Percentiles rank a stretch among this genome's conserved stretches.
Evolutionary conservation across 2,329 filamentous ascomycete genomes (phyloP).

Genomic region (Stagonosporopsis tanaceti): DNA sequence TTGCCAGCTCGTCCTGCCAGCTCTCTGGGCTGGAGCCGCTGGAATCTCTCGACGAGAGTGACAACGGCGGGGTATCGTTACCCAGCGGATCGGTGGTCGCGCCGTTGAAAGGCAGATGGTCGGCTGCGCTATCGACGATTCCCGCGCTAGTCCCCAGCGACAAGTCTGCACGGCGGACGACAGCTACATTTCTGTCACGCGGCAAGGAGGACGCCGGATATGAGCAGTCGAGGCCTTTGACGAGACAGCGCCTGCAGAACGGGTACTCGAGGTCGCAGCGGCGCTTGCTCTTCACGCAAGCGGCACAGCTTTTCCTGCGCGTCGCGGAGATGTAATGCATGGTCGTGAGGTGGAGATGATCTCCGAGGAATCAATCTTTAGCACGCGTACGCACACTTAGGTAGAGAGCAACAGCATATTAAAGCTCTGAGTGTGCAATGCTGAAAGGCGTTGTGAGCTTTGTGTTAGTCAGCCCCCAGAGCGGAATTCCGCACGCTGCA

Average conservation of each 20-base stretch:
- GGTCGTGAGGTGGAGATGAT: constrained; percentile 29
- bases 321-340: constrained; percentile 41
- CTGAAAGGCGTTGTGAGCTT: not conserved
- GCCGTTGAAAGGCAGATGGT: constrained; percentile 13
- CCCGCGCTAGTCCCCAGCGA: constrained; percentile 14
- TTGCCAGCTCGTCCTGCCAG: constrained; percentile 18
- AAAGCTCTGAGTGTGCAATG: not conserved
- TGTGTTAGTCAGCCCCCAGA: constrained; percentile 9
- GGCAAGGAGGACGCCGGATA: constrained; percentile 31
- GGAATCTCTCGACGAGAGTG: constrained; percentile 12
- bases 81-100: constrained; percentile 5
- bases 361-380: not conserved
- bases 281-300: constrained; percentile 41
- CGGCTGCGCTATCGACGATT: constrained; percentile 4
- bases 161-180: constrained; percentile 30
- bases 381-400: not conserved
- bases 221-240: constrained; percentile 37
- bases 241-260: constrained; percentile 39
- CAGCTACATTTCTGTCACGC: constrained; percentile 32
- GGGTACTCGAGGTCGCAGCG: constrained; percentile 43
- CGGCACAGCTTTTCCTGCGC: constrained; percentile 41
- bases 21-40: constrained; percentile 25
- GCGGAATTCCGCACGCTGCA: constrained; percentile 11
- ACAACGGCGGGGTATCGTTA: constrained; percentile 4
- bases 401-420: not conserved